Percentiles rank a stretch among this genome's conserved stretches.
phyloP scores from a whole-genome alignment of 163 green algal genomes.

The Chlamydomonas reinhardtii region DNA sequence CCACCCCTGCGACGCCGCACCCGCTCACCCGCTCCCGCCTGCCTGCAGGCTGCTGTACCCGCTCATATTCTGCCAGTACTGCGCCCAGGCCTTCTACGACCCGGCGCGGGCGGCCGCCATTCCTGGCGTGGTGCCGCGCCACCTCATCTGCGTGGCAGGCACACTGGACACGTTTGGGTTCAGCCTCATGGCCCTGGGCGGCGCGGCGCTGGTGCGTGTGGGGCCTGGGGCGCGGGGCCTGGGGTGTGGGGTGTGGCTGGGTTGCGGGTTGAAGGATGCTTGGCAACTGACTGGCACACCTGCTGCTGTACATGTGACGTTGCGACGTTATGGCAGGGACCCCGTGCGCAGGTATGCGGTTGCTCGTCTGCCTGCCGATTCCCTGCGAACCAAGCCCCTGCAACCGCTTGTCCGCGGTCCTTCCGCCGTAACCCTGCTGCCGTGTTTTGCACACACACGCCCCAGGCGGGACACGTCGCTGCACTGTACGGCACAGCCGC shows the following conservation, averaged over 20 bases:
- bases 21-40: too few species aligned
- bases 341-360: too few species aligned
- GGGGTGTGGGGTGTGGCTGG: neutral
- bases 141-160: conserved; percentile 4
- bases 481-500: conserved; percentile 1
- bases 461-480: conserved; percentile 15
- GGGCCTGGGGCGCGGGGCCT: too few species aligned
- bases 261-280: neutral
- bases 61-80: conserved; percentile 38
- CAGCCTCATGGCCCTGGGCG: conserved; percentile 19
- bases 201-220: neutral
- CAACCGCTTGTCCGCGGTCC: too few species aligned
- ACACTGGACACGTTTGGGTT: conserved; percentile 22
- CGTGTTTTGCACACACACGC: too few species aligned
- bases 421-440: too few species aligned
- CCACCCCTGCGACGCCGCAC: too few species aligned
- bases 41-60: conserved; percentile 33
- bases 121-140: neutral
- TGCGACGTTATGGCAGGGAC: too few species aligned
- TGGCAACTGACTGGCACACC: too few species aligned
- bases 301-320: too few species aligned
- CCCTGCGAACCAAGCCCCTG: too few species aligned
- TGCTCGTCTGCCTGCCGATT: too few species aligned
- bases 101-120: conserved; percentile 6
- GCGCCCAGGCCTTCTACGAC: conserved; percentile 41